These are phyloP conservation scores for Teunomyces barrocoloradensis DNA, from an alignment of 805 yeast genomes.

Conservation along the genomic window DNA sequence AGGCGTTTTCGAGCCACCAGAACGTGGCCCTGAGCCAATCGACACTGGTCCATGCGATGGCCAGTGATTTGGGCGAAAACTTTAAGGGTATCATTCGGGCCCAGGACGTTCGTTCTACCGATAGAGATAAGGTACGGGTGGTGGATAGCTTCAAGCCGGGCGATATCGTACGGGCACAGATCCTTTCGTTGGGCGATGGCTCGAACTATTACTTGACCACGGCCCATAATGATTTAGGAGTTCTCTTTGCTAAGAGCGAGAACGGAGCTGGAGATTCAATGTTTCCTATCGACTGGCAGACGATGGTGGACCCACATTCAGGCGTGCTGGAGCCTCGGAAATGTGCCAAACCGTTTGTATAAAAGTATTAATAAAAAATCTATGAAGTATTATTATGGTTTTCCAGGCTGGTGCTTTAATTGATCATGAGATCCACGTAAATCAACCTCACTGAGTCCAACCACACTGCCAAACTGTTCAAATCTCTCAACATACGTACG, in stretches of 20 bases:
- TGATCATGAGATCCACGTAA: constrained; percentile 45
- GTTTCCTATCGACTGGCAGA: constrained; percentile 94
- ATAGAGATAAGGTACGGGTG: constrained; percentile 80
- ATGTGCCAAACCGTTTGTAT: constrained; percentile 80
- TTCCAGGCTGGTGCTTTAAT: constrained; percentile 17
- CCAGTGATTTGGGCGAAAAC: constrained; percentile 79
- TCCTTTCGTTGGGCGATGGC: constrained; percentile 92
- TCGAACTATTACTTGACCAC: constrained; percentile 85
- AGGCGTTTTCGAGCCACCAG: constrained; percentile 30
- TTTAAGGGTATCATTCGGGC: constrained; percentile 83
- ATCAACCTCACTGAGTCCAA: constrained; percentile 83
- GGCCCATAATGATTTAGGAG: constrained; percentile 89
- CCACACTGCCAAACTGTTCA: constrained; percentile 61
- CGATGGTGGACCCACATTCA: constrained; percentile 76
- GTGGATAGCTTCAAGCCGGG: constrained; percentile 85
- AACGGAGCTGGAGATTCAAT: constrained; percentile 70
- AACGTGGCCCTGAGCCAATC: constrained; percentile 43
- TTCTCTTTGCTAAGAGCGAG: constrained; percentile 76
- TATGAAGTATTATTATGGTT: constrained; percentile 1
- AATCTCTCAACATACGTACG: constrained; percentile 66
- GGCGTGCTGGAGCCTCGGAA: constrained; percentile 79
- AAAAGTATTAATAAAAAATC: neutral
- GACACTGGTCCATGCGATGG: constrained; percentile 30
- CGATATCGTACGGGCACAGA: constrained; percentile 82
- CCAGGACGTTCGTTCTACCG: constrained; percentile 88